Evolutionary conservation across 2,329 filamentous ascomycete species (phyloP).

Genomic region (Ustulina deusta): DNA sequence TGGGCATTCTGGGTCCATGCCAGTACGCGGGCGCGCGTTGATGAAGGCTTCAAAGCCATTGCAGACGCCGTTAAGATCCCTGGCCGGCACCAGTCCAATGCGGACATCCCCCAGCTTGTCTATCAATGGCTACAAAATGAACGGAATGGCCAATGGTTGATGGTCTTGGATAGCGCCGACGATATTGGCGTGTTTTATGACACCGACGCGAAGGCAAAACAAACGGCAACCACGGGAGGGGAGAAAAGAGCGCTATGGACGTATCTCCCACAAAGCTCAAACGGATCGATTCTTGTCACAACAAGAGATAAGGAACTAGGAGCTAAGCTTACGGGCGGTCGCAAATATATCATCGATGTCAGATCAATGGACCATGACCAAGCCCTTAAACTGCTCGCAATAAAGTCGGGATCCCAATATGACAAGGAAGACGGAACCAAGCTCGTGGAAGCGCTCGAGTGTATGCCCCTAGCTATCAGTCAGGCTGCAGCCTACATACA

Average conservation of each 20-base stretch:
- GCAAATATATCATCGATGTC: slow-evolving; percentile 27
- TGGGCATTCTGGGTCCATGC: slow-evolving; percentile 55
- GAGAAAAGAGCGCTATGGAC: slow-evolving; percentile 36
- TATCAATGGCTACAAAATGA: slow-evolving; percentile 50
- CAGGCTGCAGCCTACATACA: slow-evolving; percentile 53
- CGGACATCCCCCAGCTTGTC: slow-evolving; percentile 46
- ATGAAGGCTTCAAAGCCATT: slow-evolving; percentile 51
- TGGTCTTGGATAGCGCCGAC: slow-evolving; percentile 56
- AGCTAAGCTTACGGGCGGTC: slow-evolving; percentile 41
- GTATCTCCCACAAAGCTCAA: slow-evolving; percentile 48
- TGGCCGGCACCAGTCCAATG: slow-evolving; percentile 43
- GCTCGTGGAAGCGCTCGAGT: slow-evolving; percentile 49
- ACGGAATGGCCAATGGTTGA: slow-evolving; percentile 49
- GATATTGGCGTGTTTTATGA: slow-evolving; percentile 48
- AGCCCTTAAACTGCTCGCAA: slow-evolving; percentile 24
- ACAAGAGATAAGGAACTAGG: slow-evolving; percentile 33
- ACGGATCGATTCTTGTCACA: slow-evolving; percentile 51
- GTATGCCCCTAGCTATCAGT: slow-evolving; percentile 52
- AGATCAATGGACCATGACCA: slow-evolving; percentile 22
- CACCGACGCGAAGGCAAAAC: slow-evolving; percentile 22
- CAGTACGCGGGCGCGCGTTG: slow-evolving; percentile 48
- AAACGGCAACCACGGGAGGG: background rate
- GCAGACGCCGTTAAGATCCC: slow-evolving; percentile 48
- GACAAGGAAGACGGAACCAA: slow-evolving; percentile 37
- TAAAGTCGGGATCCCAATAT: slow-evolving; percentile 9